Evolutionary conservation across 2,329 filamentous ascomycete genomes (phyloP), one percentile per base, ranked within the genome.

Genomic region (Sclerotinia glacialis): DNA sequence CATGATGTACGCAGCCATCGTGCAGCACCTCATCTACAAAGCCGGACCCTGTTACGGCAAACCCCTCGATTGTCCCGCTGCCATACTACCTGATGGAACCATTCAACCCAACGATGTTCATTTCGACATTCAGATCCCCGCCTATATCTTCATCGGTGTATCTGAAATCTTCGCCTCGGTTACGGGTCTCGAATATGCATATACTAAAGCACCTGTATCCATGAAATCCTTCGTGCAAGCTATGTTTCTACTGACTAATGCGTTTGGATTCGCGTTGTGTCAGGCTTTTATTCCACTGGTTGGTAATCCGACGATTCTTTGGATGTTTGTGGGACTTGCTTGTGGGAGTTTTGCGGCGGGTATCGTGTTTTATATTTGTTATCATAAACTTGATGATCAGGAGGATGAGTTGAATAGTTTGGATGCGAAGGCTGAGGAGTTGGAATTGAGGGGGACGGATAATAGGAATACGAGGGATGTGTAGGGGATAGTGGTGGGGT

Each of bases 181-280:
- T 61, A 86, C 85, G 1, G 87, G 87, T 3, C 85, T 90, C 70
- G 90, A 92, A 76, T 92, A 91, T 70, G 90, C 90, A 53, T 93
- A 88, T 79, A 89, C 87, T 76, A 91, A 92, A 79, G 89, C 89
- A 0, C 90, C 90, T 44, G 86, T 84, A 72, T 91, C 91, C 79
- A 93, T 93, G 90, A 88, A 89, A 71, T 90, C 87, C 0, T 83
- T 93, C 37, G 88, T 93, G 72, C 83, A 85, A 77, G 85, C 86
- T 26, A 81, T 92, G 73, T 88, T 88, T 74, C 82, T 92, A 44
- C 86, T 90, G 79, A 91, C 83, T 70, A 85, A 82, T 66, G 85
- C 85, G 0, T 79, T 88, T 68, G 84, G 83, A 5, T 81, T 81
- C 47, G 85, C 85, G 2, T 71, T 83, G 8, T 79, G 79, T 37